Evolutionary conservation across 2,329 filamentous ascomycete genomes (phyloP).

Genomic region (Fusarium tjaetaba): DNA sequence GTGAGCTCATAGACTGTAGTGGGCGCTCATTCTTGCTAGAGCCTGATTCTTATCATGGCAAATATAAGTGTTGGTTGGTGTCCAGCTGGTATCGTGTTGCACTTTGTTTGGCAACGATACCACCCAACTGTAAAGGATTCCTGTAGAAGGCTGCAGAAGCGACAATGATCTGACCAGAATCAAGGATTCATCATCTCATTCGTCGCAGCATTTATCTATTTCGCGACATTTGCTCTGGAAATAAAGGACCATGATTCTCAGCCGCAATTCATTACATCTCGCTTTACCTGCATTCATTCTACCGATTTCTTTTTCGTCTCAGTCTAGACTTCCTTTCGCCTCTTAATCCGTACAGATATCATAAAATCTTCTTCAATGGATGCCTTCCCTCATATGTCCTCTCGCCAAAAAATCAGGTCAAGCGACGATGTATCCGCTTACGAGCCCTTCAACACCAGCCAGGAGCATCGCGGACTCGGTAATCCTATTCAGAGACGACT

Average conservation of each 20-base stretch:
- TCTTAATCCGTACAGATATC: accelerated
- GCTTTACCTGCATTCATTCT: accelerated
- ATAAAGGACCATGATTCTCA: background rate
- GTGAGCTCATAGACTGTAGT: too few relatives aligned
- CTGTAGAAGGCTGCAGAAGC: background rate
- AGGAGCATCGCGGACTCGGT: background rate
- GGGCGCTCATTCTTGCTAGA: too few relatives aligned
- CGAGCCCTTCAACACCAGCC: background rate
- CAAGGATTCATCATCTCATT: accelerated
- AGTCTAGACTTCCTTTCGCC: accelerated
- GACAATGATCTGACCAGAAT: background rate
- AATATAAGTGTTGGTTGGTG: background rate
- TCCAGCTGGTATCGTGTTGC: background rate
- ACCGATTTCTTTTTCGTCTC: accelerated
- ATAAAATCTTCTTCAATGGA: background rate
- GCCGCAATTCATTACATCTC: too few relatives aligned
- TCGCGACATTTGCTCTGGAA: too few relatives aligned
- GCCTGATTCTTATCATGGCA: background rate
- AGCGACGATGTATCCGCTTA: background rate
- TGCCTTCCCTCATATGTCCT: accelerated
- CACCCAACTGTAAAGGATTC: background rate
- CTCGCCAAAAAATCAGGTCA: background rate
- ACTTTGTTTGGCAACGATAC: background rate
- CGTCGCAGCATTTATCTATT: accelerated
- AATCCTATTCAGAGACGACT: background rate